Evolutionary conservation across 2,329 filamentous ascomycete species (phyloP).

Genomic region (Lomentospora prolificans): DNA sequence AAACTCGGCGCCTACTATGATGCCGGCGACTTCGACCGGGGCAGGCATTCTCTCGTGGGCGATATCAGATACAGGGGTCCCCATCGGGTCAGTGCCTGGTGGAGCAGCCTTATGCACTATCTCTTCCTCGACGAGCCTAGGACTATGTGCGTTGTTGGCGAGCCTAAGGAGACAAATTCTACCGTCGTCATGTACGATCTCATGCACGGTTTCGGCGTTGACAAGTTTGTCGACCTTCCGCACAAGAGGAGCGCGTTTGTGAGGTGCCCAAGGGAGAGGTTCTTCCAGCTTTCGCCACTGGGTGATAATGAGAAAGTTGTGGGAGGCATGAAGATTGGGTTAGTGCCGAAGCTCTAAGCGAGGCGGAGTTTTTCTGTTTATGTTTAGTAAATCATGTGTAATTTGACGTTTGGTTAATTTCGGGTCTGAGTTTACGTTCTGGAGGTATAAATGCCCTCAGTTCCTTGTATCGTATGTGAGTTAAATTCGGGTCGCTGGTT

Average conservation of each 20-base stretch:
- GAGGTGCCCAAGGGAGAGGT: constrained; percentile 54
- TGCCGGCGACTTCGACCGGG: constrained; percentile 46
- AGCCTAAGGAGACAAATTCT: constrained; percentile 62
- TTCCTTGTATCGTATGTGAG: too few relatives aligned
- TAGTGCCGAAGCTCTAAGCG: constrained; percentile 46
- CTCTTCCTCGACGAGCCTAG: constrained; percentile 51
- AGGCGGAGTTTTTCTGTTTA: background rate
- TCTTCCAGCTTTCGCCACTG: constrained; percentile 58
- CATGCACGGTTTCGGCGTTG: constrained; percentile 61
- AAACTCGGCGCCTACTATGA: constrained; percentile 46
- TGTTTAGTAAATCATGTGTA: too few relatives aligned
- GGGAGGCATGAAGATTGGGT: constrained; percentile 40
- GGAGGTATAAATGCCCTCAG: too few relatives aligned
- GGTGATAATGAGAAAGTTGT: constrained; percentile 44
- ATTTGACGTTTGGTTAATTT: too few relatives aligned
- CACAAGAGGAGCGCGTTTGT: constrained; percentile 63
- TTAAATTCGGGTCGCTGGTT: too few relatives aligned
- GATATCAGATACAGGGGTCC: constrained; percentile 50
- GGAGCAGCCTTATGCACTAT: constrained; percentile 53
- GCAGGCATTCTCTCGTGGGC: constrained; percentile 48
- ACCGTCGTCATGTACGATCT: constrained; percentile 67
- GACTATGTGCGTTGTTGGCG: constrained; percentile 49
- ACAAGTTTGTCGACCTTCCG: constrained; percentile 63
- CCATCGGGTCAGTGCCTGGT: constrained; percentile 52
- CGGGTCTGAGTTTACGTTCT: too few relatives aligned